These are phyloP conservation scores for Leishmania gerbilli DNA, from an alignment of 208 protist genomes.

Conservation along the genomic window DNA sequence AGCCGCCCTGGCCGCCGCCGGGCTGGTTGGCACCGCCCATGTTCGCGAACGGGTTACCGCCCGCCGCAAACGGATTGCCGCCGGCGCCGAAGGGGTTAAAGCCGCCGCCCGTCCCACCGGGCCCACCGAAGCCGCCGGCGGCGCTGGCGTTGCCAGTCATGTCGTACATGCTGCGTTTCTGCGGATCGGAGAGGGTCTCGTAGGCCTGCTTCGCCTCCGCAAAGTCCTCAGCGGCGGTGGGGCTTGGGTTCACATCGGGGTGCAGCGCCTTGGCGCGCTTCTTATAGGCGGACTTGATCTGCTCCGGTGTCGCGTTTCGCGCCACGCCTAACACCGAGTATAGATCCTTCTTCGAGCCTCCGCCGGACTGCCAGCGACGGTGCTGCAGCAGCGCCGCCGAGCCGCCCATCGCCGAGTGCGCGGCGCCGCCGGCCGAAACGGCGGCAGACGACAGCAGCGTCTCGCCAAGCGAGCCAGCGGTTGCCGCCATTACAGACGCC, in stretches of 20 bases:
- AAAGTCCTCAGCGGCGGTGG: constrained; percentile 85
- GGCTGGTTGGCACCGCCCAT: constrained; percentile 15
- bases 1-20: constrained; percentile 50
- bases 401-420: constrained; percentile 3
- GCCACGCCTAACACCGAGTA: constrained; percentile 80
- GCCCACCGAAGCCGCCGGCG: constrained; percentile 51
- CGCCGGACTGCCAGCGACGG: constrained; percentile 26
- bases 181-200: constrained; percentile 85
- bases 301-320: constrained; percentile 78
- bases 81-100: constrained; percentile 62
- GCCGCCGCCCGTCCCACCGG: constrained; percentile 33
- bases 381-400: constrained; percentile 9
- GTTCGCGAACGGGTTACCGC: constrained; percentile 66
- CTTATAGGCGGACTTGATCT: constrained; percentile 90
- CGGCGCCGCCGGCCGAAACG: neutral
- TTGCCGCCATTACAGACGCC: neutral
- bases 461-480: neutral
- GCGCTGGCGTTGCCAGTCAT: constrained; percentile 85
- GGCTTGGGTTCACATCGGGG: constrained; percentile 86
- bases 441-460: neutral
- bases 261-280: constrained; percentile 87
- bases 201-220: constrained; percentile 91
- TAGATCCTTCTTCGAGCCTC: constrained; percentile 69
- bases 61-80: constrained; percentile 50
- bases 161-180: constrained; percentile 93